Evolutionary conservation across 208 protist genomes (phyloP), one percentile per base, ranked within the genome.

Genomic region (Leishmania major): DNA sequence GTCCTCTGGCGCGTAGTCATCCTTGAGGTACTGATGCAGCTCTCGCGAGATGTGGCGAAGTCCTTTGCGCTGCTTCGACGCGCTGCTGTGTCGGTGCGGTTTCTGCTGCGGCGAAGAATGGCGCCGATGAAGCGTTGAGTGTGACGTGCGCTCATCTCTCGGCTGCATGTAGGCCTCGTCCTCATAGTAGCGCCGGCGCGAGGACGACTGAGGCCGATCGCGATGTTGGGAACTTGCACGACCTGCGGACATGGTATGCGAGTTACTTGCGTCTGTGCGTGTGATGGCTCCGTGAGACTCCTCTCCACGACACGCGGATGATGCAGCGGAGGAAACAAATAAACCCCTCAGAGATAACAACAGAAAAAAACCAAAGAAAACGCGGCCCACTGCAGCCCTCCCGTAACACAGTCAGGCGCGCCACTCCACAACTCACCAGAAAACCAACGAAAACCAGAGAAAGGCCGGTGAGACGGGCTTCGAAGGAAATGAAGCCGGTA

Each of bases 1-100:
- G 22, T 80, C 78, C 55, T 80, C 83, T 51, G 81, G 74, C 15
- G 72, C 25, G 77, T 85, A 79, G 64, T 79, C 77, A 55, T 79
- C 71, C 17, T 11, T 53, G 53, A 17, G 66, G 62, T 75, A 69
- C 40, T 60, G 69, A 10, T 79, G 64, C 43, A 19, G 31, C 53
- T 78, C 84, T 59, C 28, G 45, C 59, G 47, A 31, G 10, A 75
- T 10, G 51, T 43, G 37, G 43, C 51, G 35, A 75, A 40, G 80
- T 51, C 60, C 35, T 72, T 71, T 81, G 55, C 47, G 82, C 0
- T 79, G 78, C 49, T n/a, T 78, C 28, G 62, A 82, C 28, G 64
- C 69, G 66, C 83, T 83, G 10, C 79, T 80, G 78, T 77, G 80
- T 47, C 62, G 76, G 60, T 85, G 82, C 25, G 64, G 64, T 19